Conservation (phyloP, 2,329 filamentous ascomycete genomes). For the Colletotrichum sp. region DNA sequence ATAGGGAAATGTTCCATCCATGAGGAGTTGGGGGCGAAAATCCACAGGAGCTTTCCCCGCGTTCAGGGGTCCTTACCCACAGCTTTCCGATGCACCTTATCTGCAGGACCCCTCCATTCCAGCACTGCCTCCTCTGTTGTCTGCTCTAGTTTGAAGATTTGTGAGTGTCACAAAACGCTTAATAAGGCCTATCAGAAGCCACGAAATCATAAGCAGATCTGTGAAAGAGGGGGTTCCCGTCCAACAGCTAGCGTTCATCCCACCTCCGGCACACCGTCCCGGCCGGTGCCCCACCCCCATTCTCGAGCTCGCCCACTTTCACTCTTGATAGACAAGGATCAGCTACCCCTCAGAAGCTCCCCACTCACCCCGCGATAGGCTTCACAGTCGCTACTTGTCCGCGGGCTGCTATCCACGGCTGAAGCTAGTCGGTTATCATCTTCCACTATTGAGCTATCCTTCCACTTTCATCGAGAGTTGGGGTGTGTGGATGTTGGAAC, state of each 20-base stretch:
- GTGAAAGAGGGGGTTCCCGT: not conserved
- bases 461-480: not conserved
- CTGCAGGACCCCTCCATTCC: not conserved
- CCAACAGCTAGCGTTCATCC: not conserved
- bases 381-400: not conserved
- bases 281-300: not conserved
- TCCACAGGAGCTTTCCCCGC: not conserved
- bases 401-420: not conserved
- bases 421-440: not conserved
- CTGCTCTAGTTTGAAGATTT: not conserved
- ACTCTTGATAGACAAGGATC: not conserved
- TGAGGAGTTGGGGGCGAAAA: not conserved
- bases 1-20: not conserved
- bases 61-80: not conserved
- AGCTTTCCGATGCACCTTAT: not conserved
- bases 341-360: not conserved
- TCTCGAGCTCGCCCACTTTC: not conserved
- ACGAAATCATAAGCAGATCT: not conserved
- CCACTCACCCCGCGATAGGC: not conserved
- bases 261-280: not conserved
- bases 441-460: not conserved
- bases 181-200: not conserved
- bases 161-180: not conserved
- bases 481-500: not conserved
- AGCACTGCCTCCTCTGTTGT: not conserved